Base-by-base conservation (phyloP, 768 basidiomycete species). In the Macrolepiota dolichaula region DNA sequence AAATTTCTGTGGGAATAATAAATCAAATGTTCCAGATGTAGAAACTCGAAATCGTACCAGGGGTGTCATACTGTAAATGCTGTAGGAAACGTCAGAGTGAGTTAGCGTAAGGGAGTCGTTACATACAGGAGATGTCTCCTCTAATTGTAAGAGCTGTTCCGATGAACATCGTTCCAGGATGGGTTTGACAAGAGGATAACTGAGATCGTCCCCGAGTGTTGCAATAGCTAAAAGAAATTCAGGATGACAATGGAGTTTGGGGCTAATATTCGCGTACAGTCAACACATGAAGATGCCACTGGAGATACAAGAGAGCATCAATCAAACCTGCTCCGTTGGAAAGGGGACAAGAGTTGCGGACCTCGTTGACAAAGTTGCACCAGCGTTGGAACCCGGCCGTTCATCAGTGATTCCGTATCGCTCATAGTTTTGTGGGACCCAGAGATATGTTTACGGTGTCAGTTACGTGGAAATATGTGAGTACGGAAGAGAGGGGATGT, bases 341-440 rank as follows among this genome's bases (percentile, higher is more conserved):
- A 46, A 60, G 61, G 35, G 25, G 60, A 49, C 29, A 35, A 54
- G 56, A 61, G 51, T 32, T 42, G 65, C 84, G 71, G 65, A 91
- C 90, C 85, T 71, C 88, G 82, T 71, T 92, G 90, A 65, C 91
- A 93, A 52, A 84, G 81, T 42, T 81, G 76, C 1, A 88, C 86
- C 36, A 93, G 81, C 36, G 84, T 79, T 24, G 85, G 88, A 24
- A 92, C 72, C 25, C 81, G 80, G 58, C 32, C 78, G 74, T 60
- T 65, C 62, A 13, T 38, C 38, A n/a, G 46, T 13, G 29, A 69
- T 71, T 35, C 47, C 51, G 61, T 63, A 51, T 56, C 17, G 49
- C 66, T 63, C 70, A 70, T 71, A 49, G 58, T 36, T 37, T 29
- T 52, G 46, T 50, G 44, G 29, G 52, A 55, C 22, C 27, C 50